Conservation (phyloP, 805 yeast species). For the Candida incommunis region DNA sequence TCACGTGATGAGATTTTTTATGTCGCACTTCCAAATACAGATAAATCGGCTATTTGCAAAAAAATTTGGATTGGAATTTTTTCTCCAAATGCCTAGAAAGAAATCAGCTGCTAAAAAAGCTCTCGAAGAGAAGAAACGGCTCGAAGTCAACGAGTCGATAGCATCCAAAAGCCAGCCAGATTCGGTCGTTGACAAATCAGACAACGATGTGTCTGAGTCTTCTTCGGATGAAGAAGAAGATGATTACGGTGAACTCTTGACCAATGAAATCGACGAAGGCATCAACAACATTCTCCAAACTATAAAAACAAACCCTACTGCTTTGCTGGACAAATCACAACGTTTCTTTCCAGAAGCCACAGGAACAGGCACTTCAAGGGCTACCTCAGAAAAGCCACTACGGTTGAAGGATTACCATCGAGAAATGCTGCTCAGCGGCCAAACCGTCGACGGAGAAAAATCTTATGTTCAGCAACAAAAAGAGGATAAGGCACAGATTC, state of each 20-base stretch:
- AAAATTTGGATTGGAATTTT: too few species aligned
- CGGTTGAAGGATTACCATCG: slow-evolving; percentile 89
- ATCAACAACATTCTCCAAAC: slow-evolving; percentile 59
- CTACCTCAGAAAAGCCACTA: slow-evolving; percentile 51
- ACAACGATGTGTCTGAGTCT: slow-evolving; percentile 26
- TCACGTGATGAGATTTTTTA: too few species aligned
- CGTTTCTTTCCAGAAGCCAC: slow-evolving; percentile 58
- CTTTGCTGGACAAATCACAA: slow-evolving; percentile 50
- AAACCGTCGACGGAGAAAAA: slow-evolving; percentile 34
- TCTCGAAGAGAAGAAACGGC: slow-evolving; percentile 27
- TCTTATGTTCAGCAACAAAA: slow-evolving; percentile 53
- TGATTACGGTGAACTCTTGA: slow-evolving; percentile 76
- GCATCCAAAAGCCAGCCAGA: slow-evolving; percentile 3
- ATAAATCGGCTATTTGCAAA: too few species aligned
- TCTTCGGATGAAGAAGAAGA: slow-evolving; percentile 61
- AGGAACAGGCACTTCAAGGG: slow-evolving; percentile 8
- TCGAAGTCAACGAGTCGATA: slow-evolving; percentile 1
- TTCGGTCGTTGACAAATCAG: slow-evolving; percentile 17
- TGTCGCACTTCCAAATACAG: too few species aligned
- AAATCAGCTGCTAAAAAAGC: slow-evolving; percentile 72
- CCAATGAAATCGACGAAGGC: slow-evolving; percentile 74
- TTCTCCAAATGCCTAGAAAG: slow-evolving; percentile 80
- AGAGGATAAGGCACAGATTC: slow-evolving; percentile 60
- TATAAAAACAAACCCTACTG: slow-evolving; percentile 49
- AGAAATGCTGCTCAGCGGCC: slow-evolving; percentile 60